These are phyloP conservation scores for Hymenoscyphus salicellus DNA, from an alignment of 2,329 filamentous ascomycete species.

Conservation along the genomic window DNA sequence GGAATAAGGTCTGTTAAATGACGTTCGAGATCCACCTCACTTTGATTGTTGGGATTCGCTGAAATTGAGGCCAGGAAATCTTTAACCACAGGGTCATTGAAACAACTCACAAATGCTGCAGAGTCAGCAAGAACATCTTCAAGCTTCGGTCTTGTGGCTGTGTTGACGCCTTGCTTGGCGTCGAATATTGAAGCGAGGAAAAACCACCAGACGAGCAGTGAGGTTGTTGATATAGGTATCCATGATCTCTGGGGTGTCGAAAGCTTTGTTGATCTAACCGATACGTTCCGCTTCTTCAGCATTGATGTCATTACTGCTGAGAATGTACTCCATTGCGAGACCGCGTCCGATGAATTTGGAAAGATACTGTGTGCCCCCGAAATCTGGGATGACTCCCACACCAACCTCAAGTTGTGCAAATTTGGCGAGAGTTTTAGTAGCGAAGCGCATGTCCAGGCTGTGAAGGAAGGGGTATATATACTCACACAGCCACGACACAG, in stretches of 20 bases:
- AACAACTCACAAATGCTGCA: too few relatives aligned
- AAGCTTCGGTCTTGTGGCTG: too few relatives aligned
- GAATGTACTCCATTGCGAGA: slow-evolving; percentile 20
- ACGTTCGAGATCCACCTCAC: too few relatives aligned
- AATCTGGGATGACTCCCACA: slow-evolving; percentile 11
- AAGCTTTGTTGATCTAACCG: neutral
- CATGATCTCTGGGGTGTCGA: neutral
- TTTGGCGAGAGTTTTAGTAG: slow-evolving; percentile 4
- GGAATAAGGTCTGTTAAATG: too few relatives aligned
- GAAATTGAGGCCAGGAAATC: too few relatives aligned
- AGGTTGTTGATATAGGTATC: neutral
- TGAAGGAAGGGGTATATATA: too few relatives aligned
- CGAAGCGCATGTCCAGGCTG: slow-evolving; percentile 18
- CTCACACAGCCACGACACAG: too few relatives aligned
- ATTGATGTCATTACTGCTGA: slow-evolving; percentile 12
- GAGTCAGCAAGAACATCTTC: too few relatives aligned
- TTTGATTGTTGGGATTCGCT: too few relatives aligned
- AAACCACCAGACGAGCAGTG: neutral
- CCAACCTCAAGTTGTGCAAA: slow-evolving; percentile 16
- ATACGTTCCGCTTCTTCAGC: slow-evolving; percentile 10
- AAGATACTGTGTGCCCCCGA: slow-evolving; percentile 15
- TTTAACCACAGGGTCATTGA: too few relatives aligned
- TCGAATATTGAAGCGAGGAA: neutral
- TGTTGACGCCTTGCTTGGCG: too few relatives aligned
- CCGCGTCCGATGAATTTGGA: slow-evolving; percentile 17